Evolutionary conservation across 75 land plant genomes (phyloP).

Genomic region (Larix kaempferi): DNA sequence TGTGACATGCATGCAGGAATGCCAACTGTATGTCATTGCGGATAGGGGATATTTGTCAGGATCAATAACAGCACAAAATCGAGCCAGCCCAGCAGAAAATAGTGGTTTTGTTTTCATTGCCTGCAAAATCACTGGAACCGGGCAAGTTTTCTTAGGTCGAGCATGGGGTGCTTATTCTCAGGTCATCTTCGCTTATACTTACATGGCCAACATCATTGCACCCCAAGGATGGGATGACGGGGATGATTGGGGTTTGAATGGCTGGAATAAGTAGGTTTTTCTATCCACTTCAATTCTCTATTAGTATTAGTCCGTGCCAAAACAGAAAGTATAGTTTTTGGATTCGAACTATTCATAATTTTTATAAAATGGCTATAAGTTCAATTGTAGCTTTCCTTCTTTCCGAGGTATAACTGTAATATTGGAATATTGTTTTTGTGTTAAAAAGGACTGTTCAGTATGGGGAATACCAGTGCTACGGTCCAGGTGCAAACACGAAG

Average conservation of each 20-base stretch:
- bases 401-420: too few species aligned
- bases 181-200: conserved; percentile 53
- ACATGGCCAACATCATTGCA: conserved; percentile 49
- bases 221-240: conserved; percentile 57
- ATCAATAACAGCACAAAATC: conserved; percentile 67
- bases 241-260: neutral
- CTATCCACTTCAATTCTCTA: neutral
- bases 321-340: too few species aligned
- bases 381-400: too few species aligned
- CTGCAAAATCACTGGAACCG: conserved; percentile 51
- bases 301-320: too few species aligned
- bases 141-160: conserved; percentile 61
- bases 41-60: conserved; percentile 19
- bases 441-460: conserved; percentile 44
- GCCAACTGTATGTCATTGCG: neutral
- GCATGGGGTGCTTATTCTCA: conserved; percentile 76
- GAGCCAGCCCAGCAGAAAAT: conserved; percentile 32
- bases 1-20: neutral
- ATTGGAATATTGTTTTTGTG: too few species aligned
- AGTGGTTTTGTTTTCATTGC: conserved; percentile 67
- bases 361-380: too few species aligned
- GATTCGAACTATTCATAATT: too few species aligned
- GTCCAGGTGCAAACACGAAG: conserved; percentile 44
- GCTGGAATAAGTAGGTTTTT: neutral
- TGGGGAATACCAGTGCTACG: conserved; percentile 60